Evolutionary conservation across 1,284 basidiomycete species (phyloP).

Genomic region (Porodaedalea pini): DNA sequence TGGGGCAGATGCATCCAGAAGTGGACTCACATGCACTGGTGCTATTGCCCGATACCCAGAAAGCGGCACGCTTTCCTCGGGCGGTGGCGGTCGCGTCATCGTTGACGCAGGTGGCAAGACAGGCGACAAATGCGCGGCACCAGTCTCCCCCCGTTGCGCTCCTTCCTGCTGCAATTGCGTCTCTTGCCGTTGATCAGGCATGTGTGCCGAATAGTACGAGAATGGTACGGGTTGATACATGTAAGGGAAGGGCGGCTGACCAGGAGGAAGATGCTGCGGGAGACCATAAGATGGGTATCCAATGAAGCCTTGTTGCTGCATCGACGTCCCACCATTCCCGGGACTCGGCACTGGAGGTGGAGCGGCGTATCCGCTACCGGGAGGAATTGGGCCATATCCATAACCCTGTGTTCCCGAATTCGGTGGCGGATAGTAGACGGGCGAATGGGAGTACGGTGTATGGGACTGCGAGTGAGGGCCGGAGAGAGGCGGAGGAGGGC

Average conservation of each 20-base stretch:
- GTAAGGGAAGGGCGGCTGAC: slow-evolving; percentile 14
- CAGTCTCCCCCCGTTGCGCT: neutral
- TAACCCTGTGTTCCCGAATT: slow-evolving; percentile 2
- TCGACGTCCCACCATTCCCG: neutral
- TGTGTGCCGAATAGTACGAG: slow-evolving; percentile 10
- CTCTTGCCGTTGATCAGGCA: slow-evolving; percentile 7
- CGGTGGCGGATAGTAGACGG: slow-evolving; percentile 14
- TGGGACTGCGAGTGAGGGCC: slow-evolving; percentile 16
- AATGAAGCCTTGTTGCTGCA: slow-evolving; percentile 7
- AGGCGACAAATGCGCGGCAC: slow-evolving; percentile 5
- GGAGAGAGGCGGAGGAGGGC: neutral
- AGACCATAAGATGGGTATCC: slow-evolving; percentile 9
- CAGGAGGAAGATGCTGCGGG: slow-evolving; percentile 9
- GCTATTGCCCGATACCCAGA: slow-evolving; percentile 25
- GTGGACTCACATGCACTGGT: slow-evolving; percentile 16
- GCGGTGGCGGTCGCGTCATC: slow-evolving; percentile 24
- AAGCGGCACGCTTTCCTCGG: slow-evolving; percentile 27
- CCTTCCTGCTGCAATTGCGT: neutral
- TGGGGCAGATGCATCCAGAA: slow-evolving; percentile 22
- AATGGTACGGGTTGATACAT: slow-evolving; percentile 16
- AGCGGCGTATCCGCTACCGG: neutral
- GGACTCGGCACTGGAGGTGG: slow-evolving; percentile 10
- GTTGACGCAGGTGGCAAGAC: slow-evolving; percentile 21
- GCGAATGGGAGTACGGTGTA: slow-evolving; percentile 20
- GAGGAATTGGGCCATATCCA: slow-evolving; percentile 7